phyloP scores from a whole-genome alignment of 129 eudicot genomes.

The Heracleum sosnowskyi region DNA sequence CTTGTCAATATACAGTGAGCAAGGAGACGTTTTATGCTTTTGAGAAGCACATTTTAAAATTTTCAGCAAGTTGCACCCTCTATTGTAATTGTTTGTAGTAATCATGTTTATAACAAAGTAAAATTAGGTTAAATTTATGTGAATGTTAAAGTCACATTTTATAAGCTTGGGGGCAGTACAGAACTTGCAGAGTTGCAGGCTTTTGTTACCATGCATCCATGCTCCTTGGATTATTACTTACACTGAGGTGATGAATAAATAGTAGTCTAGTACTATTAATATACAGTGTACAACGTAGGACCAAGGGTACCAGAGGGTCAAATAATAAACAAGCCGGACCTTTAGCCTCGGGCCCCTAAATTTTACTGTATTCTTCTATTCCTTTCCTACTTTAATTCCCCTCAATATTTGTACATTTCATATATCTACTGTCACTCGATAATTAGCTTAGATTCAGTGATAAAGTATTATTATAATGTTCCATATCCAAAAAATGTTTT shows the following conservation, averaged over 20 bases:
- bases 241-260: neutral
- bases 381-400: neutral
- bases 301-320: conserved; percentile 4
- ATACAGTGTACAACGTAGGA: conserved; percentile 9
- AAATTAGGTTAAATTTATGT: neutral
- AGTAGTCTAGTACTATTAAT: neutral
- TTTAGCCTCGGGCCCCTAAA: conserved; percentile 3
- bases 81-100: too few species aligned
- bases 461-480: neutral
- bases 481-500: too few species aligned
- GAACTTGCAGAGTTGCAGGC: too few species aligned
- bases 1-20: neutral
- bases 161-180: too few species aligned
- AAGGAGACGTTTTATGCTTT: neutral
- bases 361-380: conserved; percentile 6
- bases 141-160: neutral
- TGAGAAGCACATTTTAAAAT: neutral
- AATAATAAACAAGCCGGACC: neutral
- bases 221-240: neutral
- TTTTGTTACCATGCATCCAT: conserved; percentile 8
- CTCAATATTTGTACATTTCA: neutral
- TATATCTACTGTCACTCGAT: neutral
- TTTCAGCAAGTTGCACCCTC: neutral
- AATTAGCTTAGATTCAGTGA: neutral
- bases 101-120: neutral